Conservation (phyloP, 176 grass and related monocot genomes). For the Oryza longistaminata region DNA sequence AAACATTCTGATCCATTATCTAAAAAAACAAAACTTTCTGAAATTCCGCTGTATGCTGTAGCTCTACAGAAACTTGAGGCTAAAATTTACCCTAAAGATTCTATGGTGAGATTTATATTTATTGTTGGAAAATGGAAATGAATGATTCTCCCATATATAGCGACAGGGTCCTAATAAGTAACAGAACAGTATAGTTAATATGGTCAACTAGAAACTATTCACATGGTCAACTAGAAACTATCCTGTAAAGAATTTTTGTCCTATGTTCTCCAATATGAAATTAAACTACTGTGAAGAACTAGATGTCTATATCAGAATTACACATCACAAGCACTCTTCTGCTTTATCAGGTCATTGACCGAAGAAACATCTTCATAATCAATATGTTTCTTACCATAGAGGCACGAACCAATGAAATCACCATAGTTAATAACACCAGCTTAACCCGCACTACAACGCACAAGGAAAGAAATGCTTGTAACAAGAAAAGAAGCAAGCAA, state of each 20-base stretch:
- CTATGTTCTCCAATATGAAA: neutral
- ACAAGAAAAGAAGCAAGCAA: neutral
- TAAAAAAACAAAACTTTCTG: neutral
- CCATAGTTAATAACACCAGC: neutral
- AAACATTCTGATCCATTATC: neutral
- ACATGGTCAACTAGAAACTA: neutral
- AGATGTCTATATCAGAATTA: neutral
- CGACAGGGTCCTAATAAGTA: neutral
- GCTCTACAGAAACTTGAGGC: neutral
- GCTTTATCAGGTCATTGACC: neutral
- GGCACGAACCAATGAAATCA: neutral
- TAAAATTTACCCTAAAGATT: neutral
- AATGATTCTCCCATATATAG: neutral
- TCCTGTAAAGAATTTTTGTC: neutral
- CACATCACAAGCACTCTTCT: neutral
- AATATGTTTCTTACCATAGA: neutral
- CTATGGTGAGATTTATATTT: neutral
- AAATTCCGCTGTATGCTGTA: neutral
- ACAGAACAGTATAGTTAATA: neutral
- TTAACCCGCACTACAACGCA: neutral
- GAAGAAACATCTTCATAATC: neutral
- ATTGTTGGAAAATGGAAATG: neutral
- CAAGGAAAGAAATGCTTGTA: neutral
- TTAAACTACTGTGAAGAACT: neutral
- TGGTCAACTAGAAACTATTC: neutral